These are phyloP conservation scores for Paraconiothyrium sp. DNA, from an alignment of 2,329 filamentous ascomycete species.

Conservation along the genomic window DNA sequence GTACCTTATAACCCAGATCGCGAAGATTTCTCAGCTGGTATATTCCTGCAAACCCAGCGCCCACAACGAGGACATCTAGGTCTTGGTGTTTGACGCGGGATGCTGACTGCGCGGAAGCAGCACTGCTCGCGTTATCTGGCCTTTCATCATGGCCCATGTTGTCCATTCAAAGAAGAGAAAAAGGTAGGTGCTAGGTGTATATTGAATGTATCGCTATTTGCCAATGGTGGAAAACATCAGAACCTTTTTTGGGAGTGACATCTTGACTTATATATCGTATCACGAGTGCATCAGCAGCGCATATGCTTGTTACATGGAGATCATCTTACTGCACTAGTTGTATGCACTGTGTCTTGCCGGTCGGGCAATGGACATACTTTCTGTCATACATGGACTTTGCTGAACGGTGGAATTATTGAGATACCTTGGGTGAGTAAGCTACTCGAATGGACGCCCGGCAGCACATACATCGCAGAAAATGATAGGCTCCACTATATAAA, in stretches of 20 bases:
- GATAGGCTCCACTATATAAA: background rate
- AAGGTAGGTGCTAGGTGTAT: background rate
- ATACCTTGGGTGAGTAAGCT: background rate
- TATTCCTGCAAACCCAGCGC: slow-evolving; percentile 40
- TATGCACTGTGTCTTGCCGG: too few species aligned
- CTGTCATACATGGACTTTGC: background rate
- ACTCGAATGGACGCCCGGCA: background rate
- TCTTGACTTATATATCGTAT: background rate
- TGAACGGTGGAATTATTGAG: background rate
- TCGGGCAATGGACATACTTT: background rate
- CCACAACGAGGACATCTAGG: slow-evolving; percentile 38
- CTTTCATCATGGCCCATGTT: background rate
- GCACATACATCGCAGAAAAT: background rate
- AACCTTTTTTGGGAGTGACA: background rate
- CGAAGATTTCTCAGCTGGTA: slow-evolving; percentile 39
- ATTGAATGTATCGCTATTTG: background rate
- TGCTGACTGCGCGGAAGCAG: background rate
- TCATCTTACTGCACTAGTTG: too few species aligned
- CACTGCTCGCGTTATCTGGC: background rate
- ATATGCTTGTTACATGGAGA: too few species aligned
- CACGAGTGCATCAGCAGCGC: too few species aligned
- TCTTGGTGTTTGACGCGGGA: slow-evolving; percentile 12
- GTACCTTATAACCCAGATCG: slow-evolving; percentile 34
- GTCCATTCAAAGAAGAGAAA: background rate
- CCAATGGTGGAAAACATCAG: background rate